Base-by-base conservation (phyloP, 192 early-diverging fungal genomes). In the Coemansia sp. region DNA sequence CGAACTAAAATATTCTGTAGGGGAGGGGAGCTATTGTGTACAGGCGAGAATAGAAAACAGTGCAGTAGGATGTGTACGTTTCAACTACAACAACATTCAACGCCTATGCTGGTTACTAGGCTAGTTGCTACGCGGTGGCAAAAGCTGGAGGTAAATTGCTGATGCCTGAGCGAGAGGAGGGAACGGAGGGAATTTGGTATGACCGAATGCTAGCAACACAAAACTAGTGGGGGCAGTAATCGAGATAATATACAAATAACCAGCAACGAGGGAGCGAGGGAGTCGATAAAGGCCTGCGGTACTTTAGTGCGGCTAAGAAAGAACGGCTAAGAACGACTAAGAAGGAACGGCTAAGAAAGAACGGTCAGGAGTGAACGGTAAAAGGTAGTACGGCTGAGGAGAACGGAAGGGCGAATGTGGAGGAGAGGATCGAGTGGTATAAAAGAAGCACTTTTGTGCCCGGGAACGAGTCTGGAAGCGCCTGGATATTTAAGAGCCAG, bases 21-120 rank as follows among this genome's bases (percentile, higher is more conserved):
- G 49, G 61, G 61, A 51, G 31, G 31, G 59, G 35, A 48, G 41
- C 51, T 21, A 62, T 62, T 62, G 61, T 62, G 61, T 51, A 62
- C 61, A 53, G 61, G 49, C 61, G 47, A 39, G 29, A 25, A 63
- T 63, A 53, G 61, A 38, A 53, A 37, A 62, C 31, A 50, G 21
- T 4, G 31, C 61, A 63, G 61, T 63, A 63, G 50, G 51, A 14
- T 51, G 19, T 52, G 61, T 38, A 37, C 48, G 41, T 21, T 53
- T 53, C 37, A 63, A 29, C 37, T 63, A 51, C 61, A 62, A 29
- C 61, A 52, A 27, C 61, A 55, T 31, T 31, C 29, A 9, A n/a
- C 19, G 19, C 29, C 14, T 11, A 55, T 55, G 53, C 14, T 29
- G 26, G 53, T 55, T 55, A 55, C 53, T 55, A 55, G 53, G 53